Percentiles rank a stretch among this genome's conserved stretches.
Conservation (phyloP, 2,329 filamentous ascomycete genomes). For the Tolypocladium paradoxum region DNA sequence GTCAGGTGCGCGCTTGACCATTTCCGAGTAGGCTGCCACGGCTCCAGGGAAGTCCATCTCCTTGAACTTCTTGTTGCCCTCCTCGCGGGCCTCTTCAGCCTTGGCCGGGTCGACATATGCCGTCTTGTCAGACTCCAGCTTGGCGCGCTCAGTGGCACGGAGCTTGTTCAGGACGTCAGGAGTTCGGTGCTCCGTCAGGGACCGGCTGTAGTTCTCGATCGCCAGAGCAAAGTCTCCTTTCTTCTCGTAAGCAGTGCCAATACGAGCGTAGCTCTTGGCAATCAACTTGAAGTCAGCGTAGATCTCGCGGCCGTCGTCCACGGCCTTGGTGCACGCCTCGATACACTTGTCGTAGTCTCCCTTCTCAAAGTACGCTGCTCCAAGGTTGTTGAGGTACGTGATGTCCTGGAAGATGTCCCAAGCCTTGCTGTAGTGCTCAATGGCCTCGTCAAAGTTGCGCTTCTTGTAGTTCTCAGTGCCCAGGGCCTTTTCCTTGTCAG, state of each 20-base stretch:
- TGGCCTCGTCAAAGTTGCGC: conserved; percentile 88
- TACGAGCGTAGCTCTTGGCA: conserved; percentile 94
- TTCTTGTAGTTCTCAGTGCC: conserved; percentile 98
- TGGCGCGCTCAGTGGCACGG: conserved; percentile 77
- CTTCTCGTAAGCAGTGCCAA: conserved; percentile 90
- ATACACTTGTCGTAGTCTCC: conserved; percentile 84
- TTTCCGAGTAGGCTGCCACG: conserved; percentile 88
- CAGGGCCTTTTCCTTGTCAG: conserved; percentile 87
- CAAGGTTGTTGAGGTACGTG: conserved; percentile 93
- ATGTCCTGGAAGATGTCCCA: conserved; percentile 96
- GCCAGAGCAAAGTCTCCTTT: conserved; percentile 68
- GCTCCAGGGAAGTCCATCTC: conserved; percentile 90
- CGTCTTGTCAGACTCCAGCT: conserved; percentile 62
- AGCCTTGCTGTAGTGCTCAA: conserved; percentile 86
- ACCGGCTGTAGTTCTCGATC: conserved; percentile 83
- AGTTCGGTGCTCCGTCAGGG: conserved; percentile 91
- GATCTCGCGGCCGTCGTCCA: conserved; percentile 80
- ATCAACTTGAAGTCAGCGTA: conserved; percentile 97
- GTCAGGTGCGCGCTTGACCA: conserved; percentile 89
- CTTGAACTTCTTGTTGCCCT: conserved; percentile 96
- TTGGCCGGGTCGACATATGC: conserved; percentile 85
- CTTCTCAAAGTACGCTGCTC: conserved; percentile 92
- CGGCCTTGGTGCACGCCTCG: conserved; percentile 75
- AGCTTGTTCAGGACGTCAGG: conserved; percentile 91
- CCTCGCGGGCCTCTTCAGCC: conserved; percentile 89